These are phyloP conservation scores for Coprinellus micaceus DNA, from an alignment of 768 basidiomycete genomes.

Conservation along the genomic window DNA sequence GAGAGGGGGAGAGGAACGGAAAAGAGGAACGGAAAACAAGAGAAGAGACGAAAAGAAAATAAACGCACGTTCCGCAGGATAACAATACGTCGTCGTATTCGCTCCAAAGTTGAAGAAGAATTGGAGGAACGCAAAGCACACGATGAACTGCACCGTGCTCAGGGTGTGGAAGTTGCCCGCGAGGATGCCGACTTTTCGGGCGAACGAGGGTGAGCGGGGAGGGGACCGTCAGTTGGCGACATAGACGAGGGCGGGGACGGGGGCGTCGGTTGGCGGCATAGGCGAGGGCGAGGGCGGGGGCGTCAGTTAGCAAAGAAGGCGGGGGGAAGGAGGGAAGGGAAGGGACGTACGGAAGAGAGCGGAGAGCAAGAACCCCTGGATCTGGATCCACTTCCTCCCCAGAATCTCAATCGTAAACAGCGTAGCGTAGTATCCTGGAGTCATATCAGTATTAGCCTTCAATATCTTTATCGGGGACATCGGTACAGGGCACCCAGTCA, in stretches of 20 bases:
- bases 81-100: slow-evolving; percentile 62
- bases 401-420: slow-evolving; percentile 68
- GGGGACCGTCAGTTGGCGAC: too few species aligned
- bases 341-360: slow-evolving; percentile 57
- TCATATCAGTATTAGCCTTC: too few species aligned
- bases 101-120: slow-evolving; percentile 86
- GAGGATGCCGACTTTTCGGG: slow-evolving; percentile 69
- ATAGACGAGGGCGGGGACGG: too few species aligned
- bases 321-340: not conserved
- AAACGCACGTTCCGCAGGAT: slow-evolving; percentile 56
- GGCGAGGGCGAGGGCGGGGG: too few species aligned
- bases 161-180: slow-evolving; percentile 61
- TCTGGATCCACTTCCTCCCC: slow-evolving; percentile 72
- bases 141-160: slow-evolving; percentile 59
- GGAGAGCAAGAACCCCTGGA: slow-evolving; percentile 70
- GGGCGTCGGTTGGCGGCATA: too few species aligned
- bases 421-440: slow-evolving; percentile 66
- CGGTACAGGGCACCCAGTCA: not conserved
- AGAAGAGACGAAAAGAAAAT: too few species aligned
- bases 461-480: slow-evolving; percentile 3
- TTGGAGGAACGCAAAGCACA: slow-evolving; percentile 69
- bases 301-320: not conserved
- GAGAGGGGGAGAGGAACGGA: too few species aligned
- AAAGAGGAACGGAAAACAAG: too few species aligned
- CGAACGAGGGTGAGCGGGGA: too few species aligned